phyloP scores from a whole-genome alignment of 2,329 filamentous ascomycete species.

The Trichoderma sp. region DNA sequence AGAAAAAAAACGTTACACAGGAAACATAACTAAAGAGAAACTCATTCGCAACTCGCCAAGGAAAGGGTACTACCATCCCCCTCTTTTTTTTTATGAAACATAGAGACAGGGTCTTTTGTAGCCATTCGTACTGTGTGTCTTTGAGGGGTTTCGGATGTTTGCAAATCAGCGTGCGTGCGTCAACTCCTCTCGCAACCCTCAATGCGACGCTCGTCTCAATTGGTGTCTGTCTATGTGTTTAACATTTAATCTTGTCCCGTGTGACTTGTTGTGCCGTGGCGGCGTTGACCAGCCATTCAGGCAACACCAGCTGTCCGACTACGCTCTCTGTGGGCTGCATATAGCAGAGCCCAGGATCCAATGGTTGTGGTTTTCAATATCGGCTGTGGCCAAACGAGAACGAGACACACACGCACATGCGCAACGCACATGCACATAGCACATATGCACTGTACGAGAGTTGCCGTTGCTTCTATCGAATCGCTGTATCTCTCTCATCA shows the following conservation, averaged over 20 bases:
- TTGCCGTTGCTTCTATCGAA: not conserved
- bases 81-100: not conserved
- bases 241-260: not conserved
- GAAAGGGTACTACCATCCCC: not conserved
- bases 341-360: not conserved
- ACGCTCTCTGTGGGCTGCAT: not conserved
- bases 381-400: not conserved
- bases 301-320: constrained; percentile 14
- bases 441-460: not conserved
- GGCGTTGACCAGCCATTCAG: constrained; percentile 14
- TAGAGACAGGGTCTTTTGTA: not conserved
- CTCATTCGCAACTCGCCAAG: not conserved
- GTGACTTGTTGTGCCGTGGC: not conserved
- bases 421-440: not conserved
- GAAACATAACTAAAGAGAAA: not conserved
- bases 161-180: not conserved
- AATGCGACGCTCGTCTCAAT: not conserved
- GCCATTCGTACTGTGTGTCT: not conserved
- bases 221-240: not conserved
- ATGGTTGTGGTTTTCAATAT: not conserved
- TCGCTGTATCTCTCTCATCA: not conserved
- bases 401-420: not conserved
- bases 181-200: not conserved
- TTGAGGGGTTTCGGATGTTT: not conserved
- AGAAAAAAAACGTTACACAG: not conserved